phyloP scores from a whole-genome alignment of 192 early-diverging fungal genomes.

The Coemansia biformis region DNA sequence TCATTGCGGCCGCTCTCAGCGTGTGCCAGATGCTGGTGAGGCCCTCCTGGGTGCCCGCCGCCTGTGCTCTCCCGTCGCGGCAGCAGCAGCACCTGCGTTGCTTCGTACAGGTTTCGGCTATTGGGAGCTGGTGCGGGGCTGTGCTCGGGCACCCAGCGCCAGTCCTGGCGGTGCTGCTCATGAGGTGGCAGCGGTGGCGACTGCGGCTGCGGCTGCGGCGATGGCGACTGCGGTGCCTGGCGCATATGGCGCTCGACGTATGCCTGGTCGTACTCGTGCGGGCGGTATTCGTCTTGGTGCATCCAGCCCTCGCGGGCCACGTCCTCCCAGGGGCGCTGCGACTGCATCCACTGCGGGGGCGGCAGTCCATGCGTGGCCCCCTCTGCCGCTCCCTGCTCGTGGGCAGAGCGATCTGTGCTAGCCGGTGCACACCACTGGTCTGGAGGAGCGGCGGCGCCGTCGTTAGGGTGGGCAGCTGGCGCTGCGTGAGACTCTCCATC shows the following conservation, averaged over 20 bases:
- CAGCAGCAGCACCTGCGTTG: slow-evolving; percentile 45
- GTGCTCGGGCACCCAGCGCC: slow-evolving; percentile 12
- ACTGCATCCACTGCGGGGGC: slow-evolving; percentile 41
- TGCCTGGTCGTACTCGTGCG: slow-evolving; percentile 48
- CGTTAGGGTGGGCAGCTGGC: too few species aligned
- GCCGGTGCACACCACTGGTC: too few species aligned
- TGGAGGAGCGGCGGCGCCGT: background rate
- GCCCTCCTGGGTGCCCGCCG: background rate
- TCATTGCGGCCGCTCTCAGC: background rate
- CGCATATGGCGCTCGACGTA: slow-evolving; percentile 48
- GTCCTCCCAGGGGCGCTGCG: slow-evolving; percentile 55
- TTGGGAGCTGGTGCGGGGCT: slow-evolving; percentile 20
- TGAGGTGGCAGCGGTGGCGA: too few species aligned
- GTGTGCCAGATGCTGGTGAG: background rate
- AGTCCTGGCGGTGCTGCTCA: slow-evolving; percentile 2
- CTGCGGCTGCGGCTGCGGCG: too few species aligned
- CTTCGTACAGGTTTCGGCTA: slow-evolving; percentile 39
- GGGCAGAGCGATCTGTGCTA: background rate
- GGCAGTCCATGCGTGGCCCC: slow-evolving; percentile 1
- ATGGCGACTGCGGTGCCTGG: slow-evolving; percentile 13
- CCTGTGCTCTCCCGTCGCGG: slow-evolving; percentile 5
- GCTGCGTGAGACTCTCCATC: too few species aligned
- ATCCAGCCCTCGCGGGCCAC: slow-evolving; percentile 52
- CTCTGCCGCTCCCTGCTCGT: background rate
- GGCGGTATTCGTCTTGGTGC: slow-evolving; percentile 50